Percentiles rank a stretch among this genome's conserved stretches.
Conservation (phyloP, 805 yeast genomes). For the Tetrapisispora nanseiensis region DNA sequence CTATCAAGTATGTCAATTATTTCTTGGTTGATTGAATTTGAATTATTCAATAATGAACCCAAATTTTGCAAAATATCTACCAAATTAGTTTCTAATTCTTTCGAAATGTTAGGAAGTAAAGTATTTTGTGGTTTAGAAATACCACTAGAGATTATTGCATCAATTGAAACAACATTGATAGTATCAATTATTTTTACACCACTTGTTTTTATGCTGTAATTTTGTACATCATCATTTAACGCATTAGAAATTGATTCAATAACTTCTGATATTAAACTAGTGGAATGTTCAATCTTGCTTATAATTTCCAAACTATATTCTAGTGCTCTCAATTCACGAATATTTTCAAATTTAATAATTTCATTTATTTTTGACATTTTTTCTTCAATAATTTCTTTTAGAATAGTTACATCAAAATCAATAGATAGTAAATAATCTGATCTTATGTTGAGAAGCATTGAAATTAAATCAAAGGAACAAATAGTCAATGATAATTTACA, state of each 20-base stretch:
- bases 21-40: slow-evolving; percentile 3
- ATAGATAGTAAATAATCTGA: slow-evolving; percentile 9
- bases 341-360: slow-evolving; percentile 11
- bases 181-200: slow-evolving; percentile 12
- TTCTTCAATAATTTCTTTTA: slow-evolving; percentile 5
- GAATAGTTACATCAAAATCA: not conserved
- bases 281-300: slow-evolving; percentile 3
- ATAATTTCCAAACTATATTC: slow-evolving; percentile 8
- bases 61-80: slow-evolving; percentile 11
- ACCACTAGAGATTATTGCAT: slow-evolving; percentile 1
- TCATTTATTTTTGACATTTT: slow-evolving; percentile 5
- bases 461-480: slow-evolving; percentile 14
- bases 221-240: not conserved
- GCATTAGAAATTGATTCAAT: not conserved
- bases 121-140: not conserved
- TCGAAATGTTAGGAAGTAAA: slow-evolving; percentile 16
- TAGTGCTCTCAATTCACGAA: slow-evolving; percentile 5
- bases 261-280: slow-evolving; percentile 1
- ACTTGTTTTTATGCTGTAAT: not conserved
- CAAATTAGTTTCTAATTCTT: not conserved
- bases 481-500: slow-evolving; percentile 13
- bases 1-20: slow-evolving; percentile 17
- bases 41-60: slow-evolving; percentile 9
- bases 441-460: slow-evolving; percentile 8
- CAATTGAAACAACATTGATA: slow-evolving; percentile 12